Percentiles rank a stretch among this genome's conserved stretches.
These are phyloP conservation scores for Fraxinus sp. DNA, from an alignment of 305 asterid species.

Conservation along the genomic window DNA sequence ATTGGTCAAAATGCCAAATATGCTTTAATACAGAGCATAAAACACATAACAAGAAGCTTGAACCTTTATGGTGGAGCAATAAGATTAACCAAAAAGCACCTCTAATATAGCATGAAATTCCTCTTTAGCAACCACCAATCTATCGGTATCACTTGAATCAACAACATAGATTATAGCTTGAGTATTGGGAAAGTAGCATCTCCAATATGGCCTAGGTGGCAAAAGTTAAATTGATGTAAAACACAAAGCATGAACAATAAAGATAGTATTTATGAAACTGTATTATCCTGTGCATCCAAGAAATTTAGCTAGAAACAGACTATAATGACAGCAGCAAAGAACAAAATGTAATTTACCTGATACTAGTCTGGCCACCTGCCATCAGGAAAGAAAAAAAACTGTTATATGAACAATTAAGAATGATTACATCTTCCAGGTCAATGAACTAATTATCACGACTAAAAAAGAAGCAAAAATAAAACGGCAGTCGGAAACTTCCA, in stretches of 20 bases:
- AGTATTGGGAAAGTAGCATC: constrained; percentile 96
- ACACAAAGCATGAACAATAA: not conserved
- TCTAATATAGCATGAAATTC: constrained; percentile 94
- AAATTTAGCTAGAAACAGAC: not conserved
- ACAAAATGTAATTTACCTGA: constrained; percentile 58
- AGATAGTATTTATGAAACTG: not conserved
- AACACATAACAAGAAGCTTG: not conserved
- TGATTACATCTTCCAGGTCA: not conserved
- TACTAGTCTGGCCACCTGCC: constrained; percentile 98
- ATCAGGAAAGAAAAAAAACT: constrained; percentile 26
- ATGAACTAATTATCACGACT: not conserved
- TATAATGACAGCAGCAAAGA: constrained; percentile 10
- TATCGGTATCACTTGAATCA: constrained; percentile 95
- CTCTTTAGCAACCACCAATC: constrained; percentile 88
- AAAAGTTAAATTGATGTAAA: not conserved
- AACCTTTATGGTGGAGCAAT: not conserved
- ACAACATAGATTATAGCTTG: constrained; percentile 98
- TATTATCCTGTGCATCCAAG: not conserved
- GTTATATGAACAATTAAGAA: constrained; percentile 15
- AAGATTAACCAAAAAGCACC: constrained; percentile 37
- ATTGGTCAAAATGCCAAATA: not conserved
- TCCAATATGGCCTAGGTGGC: constrained; percentile 80
- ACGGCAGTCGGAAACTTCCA: not conserved
- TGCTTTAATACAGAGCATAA: not conserved
- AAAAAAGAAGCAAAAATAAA: not conserved